Conservation (phyloP, 495 filamentous ascomycete genomes). For the Glutinoglossum americanum region DNA sequence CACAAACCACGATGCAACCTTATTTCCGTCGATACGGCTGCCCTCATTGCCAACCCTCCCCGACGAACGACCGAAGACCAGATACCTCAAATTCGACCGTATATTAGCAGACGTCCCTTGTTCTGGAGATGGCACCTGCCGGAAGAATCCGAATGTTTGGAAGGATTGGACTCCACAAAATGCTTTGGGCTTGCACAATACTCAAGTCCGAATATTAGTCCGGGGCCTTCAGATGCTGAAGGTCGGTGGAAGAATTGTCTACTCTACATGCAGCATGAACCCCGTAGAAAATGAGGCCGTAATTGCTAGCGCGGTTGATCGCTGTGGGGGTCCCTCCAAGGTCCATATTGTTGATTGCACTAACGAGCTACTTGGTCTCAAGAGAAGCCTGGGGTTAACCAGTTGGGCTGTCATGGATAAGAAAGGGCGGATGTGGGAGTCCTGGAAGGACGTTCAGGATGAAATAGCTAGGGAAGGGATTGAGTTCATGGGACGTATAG, state of each 20-base stretch:
- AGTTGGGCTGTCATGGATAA: conserved; percentile 82
- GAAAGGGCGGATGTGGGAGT: conserved; percentile 48
- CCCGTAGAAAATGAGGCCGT: conserved; percentile 96
- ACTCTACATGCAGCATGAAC: conserved; percentile 97
- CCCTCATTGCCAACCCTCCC: conserved; percentile 25
- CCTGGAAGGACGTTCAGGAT: conserved; percentile 53
- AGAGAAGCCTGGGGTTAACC: conserved; percentile 48
- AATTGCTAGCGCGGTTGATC: conserved; percentile 60
- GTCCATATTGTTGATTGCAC: conserved; percentile 68
- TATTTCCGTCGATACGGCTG: conserved; percentile 78
- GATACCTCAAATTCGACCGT: conserved; percentile 86
- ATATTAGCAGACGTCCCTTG: conserved; percentile 94
- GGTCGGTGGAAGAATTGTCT: conserved; percentile 79
- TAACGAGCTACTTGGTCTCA: conserved; percentile 50
- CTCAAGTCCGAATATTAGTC: conserved; percentile 74
- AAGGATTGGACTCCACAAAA: conserved; percentile 77
- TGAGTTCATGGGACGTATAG: conserved; percentile 38
- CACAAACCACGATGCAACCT: conserved; percentile 91
- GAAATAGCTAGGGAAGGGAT: conserved; percentile 33
- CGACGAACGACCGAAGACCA: conserved; percentile 27
- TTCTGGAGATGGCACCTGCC: conserved; percentile 76
- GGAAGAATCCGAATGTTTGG: conserved; percentile 88
- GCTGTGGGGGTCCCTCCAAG: conserved; percentile 67
- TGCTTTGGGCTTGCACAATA: conserved; percentile 62
- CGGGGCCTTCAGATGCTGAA: conserved; percentile 93